Evolutionary conservation across 441 rosid genomes (phyloP).

Genomic region (Pelargonium australe): DNA sequence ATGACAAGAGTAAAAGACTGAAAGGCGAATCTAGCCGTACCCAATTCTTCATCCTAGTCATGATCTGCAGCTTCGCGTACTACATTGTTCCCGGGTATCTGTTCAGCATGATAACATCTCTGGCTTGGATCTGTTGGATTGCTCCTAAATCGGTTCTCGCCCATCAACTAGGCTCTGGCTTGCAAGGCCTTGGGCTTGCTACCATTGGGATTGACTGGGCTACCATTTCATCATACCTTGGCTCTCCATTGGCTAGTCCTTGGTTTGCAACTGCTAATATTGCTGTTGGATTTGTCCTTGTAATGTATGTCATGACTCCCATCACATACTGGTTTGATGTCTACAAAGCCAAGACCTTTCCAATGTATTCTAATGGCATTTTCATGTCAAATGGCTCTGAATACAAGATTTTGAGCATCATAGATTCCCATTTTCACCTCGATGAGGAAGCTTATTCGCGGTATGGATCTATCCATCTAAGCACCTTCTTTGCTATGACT

Average conservation of each 20-base stretch:
- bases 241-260: slow-evolving; percentile 78
- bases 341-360: slow-evolving; percentile 30
- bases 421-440: slow-evolving; percentile 58
- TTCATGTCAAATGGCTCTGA: slow-evolving; percentile 52
- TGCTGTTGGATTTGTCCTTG: slow-evolving; percentile 49
- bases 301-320: slow-evolving; percentile 59
- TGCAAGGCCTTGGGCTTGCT: slow-evolving; percentile 58
- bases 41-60: slow-evolving; percentile 56
- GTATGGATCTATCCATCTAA: slow-evolving; percentile 64
- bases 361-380: slow-evolving; percentile 65
- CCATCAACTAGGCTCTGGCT: slow-evolving; percentile 73
- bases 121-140: slow-evolving; percentile 73
- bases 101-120: slow-evolving; percentile 39
- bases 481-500: slow-evolving; percentile 62
- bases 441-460: slow-evolving; percentile 40
- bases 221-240: slow-evolving; percentile 54
- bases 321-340: slow-evolving; percentile 41
- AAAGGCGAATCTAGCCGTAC: slow-evolving; percentile 40
- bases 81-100: slow-evolving; percentile 58
- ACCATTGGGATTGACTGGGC: slow-evolving; percentile 66
- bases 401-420: slow-evolving; percentile 54
- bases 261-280: slow-evolving; percentile 73
- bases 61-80: slow-evolving; percentile 55
- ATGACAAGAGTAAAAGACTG: slow-evolving; percentile 44
- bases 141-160: slow-evolving; percentile 51